Conservation (phyloP, 768 basidiomycete genomes). For the Mycena rebaudengoi region DNA sequence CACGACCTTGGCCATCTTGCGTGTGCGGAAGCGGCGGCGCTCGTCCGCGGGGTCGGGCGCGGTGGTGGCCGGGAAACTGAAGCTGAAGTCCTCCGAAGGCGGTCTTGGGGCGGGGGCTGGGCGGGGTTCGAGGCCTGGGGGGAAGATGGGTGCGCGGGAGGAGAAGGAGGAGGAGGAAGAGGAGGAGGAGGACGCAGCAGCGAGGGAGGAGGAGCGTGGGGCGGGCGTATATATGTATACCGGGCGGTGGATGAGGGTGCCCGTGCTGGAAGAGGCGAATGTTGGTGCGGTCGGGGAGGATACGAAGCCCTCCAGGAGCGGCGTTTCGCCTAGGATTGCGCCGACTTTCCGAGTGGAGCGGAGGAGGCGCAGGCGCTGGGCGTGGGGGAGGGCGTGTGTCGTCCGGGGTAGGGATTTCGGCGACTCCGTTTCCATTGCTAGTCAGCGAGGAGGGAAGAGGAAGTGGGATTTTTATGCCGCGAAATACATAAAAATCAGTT, state of each 20-base stretch:
- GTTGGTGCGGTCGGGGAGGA: background rate
- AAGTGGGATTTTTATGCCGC: too few species aligned
- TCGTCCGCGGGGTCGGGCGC: slow-evolving; percentile 22
- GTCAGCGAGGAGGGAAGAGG: too few species aligned
- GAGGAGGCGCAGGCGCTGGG: slow-evolving; percentile 35
- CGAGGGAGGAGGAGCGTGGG: too few species aligned
- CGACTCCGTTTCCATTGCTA: too few species aligned
- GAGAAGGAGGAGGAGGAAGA: too few species aligned
- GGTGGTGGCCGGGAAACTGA: background rate
- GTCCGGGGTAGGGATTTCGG: slow-evolving; percentile 9
- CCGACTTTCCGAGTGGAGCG: slow-evolving; percentile 50
- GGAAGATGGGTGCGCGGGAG: background rate
- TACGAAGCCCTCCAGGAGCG: slow-evolving; percentile 14
- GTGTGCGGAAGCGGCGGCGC: slow-evolving; percentile 35
- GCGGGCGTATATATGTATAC: too few species aligned
- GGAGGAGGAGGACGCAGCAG: too few species aligned
- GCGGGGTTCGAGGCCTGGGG: too few species aligned
- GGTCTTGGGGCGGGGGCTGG: background rate
- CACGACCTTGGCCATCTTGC: slow-evolving; percentile 50
- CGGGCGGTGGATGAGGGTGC: too few species aligned
- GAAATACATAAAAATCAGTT: too few species aligned
- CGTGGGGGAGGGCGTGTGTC: background rate
- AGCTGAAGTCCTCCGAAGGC: background rate
- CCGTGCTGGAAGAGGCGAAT: background rate
- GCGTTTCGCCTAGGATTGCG: slow-evolving; percentile 44